Evolutionary conservation across 2,329 filamentous ascomycete genomes (phyloP), one percentile per base, ranked within the genome.

Genomic region (Clonostachys chloroleuca): DNA sequence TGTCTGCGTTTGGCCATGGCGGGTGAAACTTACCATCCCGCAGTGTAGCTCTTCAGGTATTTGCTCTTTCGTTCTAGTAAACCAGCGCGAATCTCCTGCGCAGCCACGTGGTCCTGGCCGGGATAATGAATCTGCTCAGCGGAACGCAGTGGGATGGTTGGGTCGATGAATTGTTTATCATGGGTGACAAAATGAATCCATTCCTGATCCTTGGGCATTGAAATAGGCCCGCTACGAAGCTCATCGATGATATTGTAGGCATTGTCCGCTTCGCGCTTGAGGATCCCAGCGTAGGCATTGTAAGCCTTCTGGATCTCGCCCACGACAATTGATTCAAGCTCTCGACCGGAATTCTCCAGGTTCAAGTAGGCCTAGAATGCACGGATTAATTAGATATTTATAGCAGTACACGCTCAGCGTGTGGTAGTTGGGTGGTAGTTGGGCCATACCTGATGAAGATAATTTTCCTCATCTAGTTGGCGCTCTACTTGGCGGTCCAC

Each of bases 271-370:
- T 97, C 92, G 42, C 91, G 86, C 72, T 92, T 95, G 51, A 97
- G 73, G 53, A 97, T 95, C 46, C 86, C 87, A 20, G 92, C 89
- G 56, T 96, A 90, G 3, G 92, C 91, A 59, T 94, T 96, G 72
- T 96, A 97, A 0, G 94, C 91, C 66, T 97, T 97, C 62, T 99
- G 94, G 40, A 99, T 95, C 67, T 99, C 94, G 55, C 92, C 90
- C 13, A 99, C 90, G 1, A 99, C 90, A 53, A 99, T 97, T 1
- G 90, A 88, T 68, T 99, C 94, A 3, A 99, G 81, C 68, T 99
- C 94, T 51, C 92, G 86, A 3, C 94, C 94, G 14, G 94, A 97
- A 55, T 83, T 89, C 65, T 99, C 94, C 13, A 99, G 77, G 62
- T 99, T 97, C 45, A 96, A 76, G 59, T 95, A 96, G 10, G 94